Conservation (phyloP, 208 protist species). For the Trypanosoma scelopori region DNA sequence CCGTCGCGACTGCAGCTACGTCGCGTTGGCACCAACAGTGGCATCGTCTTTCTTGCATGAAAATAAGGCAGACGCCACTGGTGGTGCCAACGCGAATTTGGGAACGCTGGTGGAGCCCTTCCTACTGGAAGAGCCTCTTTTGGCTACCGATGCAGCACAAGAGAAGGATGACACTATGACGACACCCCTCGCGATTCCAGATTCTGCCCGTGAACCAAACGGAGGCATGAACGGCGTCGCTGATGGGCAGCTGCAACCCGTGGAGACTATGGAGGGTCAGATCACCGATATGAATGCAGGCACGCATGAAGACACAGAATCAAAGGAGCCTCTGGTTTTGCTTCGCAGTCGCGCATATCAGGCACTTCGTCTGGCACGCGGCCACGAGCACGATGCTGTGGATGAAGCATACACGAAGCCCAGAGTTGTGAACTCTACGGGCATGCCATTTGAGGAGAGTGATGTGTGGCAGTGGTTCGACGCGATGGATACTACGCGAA, state of each 20-base stretch:
- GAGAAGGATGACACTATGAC: slow-evolving; percentile 20
- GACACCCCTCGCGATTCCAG: not conserved
- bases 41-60: too few relatives aligned
- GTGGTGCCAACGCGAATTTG: not conserved
- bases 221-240: too few relatives aligned
- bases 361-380: slow-evolving; percentile 61
- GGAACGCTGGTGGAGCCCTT: slow-evolving; percentile 1
- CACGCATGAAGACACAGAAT: not conserved
- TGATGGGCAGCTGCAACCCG: too few relatives aligned
- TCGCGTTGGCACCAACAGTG: slow-evolving; percentile 23
- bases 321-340: slow-evolving; percentile 5
- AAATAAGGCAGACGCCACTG: not conserved
- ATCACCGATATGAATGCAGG: not conserved
- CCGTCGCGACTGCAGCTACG: slow-evolving; percentile 47
- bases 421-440: slow-evolving; percentile 50
- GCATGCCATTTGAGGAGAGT: slow-evolving; percentile 57
- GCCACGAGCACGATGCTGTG: slow-evolving; percentile 37
- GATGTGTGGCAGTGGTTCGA: slow-evolving; percentile 75
- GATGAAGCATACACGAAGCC: slow-evolving; percentile 24
- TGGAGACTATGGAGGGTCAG: not conserved
- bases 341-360: slow-evolving; percentile 79
- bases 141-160: too few relatives aligned
- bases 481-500: slow-evolving; percentile 37
- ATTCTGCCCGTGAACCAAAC: too few relatives aligned
- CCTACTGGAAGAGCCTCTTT: not conserved